Conservation (phyloP, 345 rosid genomes). For the Camelina hispida region DNA sequence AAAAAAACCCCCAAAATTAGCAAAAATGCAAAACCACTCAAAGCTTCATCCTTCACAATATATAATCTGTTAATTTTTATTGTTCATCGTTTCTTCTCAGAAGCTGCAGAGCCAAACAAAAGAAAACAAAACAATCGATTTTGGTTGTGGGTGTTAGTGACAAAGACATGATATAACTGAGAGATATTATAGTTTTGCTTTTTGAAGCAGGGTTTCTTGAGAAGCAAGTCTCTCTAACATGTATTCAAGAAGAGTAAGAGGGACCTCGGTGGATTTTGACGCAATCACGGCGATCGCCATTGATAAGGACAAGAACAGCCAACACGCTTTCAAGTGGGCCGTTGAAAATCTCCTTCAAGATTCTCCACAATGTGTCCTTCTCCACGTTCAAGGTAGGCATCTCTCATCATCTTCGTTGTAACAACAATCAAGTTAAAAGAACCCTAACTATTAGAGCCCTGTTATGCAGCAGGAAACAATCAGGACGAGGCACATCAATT, state of each 20-base stretch:
- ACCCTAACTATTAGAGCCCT: slow-evolving; percentile 5
- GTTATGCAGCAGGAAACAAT: slow-evolving; percentile 41
- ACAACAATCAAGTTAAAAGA: slow-evolving; percentile 6
- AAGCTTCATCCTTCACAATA: slow-evolving; percentile 13
- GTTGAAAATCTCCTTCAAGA: slow-evolving; percentile 59
- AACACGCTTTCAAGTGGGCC: slow-evolving; percentile 79
- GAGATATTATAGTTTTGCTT: slow-evolving; percentile 3
- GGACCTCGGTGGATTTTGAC: slow-evolving; percentile 14
- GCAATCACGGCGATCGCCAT: slow-evolving; percentile 59
- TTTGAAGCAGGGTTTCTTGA: slow-evolving; percentile 26
- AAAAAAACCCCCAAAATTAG: slow-evolving; percentile 28
- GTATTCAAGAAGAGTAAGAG: slow-evolving; percentile 30
- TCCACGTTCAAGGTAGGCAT: slow-evolving; percentile 55
- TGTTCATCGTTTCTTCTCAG: slow-evolving; percentile 24
- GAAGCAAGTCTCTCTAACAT: slow-evolving; percentile 35
- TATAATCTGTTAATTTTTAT: slow-evolving; percentile 22
- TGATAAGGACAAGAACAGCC: slow-evolving; percentile 84
- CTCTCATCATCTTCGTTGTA: slow-evolving; percentile 11
- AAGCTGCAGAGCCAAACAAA: slow-evolving; percentile 20
- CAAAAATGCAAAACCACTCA: slow-evolving; percentile 23
- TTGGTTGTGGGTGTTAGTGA: slow-evolving; percentile 23
- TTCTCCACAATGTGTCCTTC: slow-evolving; percentile 65
- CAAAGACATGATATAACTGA: background rate
- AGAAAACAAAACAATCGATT: slow-evolving; percentile 10
- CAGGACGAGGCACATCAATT: slow-evolving; percentile 50